phyloP scores from a whole-genome alignment of 352 stramenopile genomes.

The Phytophthora europaea region DNA sequence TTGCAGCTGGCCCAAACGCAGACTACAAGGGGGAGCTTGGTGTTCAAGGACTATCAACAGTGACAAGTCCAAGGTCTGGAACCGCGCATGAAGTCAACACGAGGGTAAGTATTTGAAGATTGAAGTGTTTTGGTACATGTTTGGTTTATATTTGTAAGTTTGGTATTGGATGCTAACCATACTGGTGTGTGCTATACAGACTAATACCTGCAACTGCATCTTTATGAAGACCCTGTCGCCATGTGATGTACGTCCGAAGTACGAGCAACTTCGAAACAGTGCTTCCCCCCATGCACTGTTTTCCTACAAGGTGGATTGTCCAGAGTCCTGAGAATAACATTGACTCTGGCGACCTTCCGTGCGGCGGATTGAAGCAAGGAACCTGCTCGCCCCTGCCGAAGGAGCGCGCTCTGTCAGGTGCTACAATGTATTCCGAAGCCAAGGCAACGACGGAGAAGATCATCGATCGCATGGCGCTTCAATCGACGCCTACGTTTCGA shows the following conservation, averaged over 20 bases:
- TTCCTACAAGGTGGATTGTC: neutral
- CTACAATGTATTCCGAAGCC: conserved; percentile 6
- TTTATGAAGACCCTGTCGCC: conserved; percentile 16
- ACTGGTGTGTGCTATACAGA: neutral
- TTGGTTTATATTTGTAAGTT: neutral
- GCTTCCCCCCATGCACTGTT: neutral
- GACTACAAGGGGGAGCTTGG: conserved; percentile 1
- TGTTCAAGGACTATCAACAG: neutral
- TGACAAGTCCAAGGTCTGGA: neutral
- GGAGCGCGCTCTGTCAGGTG: neutral
- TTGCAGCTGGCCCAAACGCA: neutral
- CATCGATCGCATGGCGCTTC: conserved; percentile 20
- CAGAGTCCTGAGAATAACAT: neutral
- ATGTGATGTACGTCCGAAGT: conserved; percentile 10
- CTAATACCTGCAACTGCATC: conserved; percentile 7
- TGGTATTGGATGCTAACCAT: neutral
- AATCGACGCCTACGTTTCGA: conserved; percentile 15
- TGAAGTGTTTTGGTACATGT: neutral
- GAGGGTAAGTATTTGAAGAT: neutral
- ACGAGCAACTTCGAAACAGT: conserved; percentile 4
- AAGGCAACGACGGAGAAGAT: conserved; percentile 5
- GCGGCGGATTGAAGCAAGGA: neutral
- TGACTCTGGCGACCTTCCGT: neutral
- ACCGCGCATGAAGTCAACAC: neutral
- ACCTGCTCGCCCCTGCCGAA: neutral